Conservation (phyloP, 371 early-diverging fungal genomes). For the Mortierella sp. region DNA sequence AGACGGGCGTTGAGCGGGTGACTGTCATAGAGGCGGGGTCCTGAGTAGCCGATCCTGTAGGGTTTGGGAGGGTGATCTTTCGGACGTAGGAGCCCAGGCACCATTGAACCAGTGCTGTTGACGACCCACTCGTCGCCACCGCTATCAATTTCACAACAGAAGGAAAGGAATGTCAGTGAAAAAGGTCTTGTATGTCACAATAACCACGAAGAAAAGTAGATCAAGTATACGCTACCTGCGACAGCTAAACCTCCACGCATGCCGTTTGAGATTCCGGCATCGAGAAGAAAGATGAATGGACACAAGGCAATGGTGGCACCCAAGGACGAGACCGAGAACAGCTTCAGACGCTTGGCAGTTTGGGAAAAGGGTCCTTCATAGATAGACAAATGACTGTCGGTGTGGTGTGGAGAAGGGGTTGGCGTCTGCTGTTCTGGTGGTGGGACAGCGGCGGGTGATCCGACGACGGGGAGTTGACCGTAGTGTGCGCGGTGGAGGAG, state of each 20-base stretch:
- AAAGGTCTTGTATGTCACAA: neutral
- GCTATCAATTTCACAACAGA: constrained; percentile 48
- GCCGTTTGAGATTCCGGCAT: constrained; percentile 70
- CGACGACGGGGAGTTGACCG: constrained; percentile 48
- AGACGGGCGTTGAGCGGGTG: constrained; percentile 51
- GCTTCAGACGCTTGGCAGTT: constrained; percentile 72
- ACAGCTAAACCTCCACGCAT: constrained; percentile 71
- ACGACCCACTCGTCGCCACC: constrained; percentile 72
- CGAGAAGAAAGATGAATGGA: constrained; percentile 72
- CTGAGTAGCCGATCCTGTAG: constrained; percentile 58
- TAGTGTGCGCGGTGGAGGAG: constrained; percentile 32
- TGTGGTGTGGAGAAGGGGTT: constrained; percentile 36
- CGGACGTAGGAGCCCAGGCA: constrained; percentile 76
- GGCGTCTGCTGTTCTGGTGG: constrained; percentile 23
- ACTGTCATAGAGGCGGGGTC: constrained; percentile 16
- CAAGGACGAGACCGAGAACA: constrained; percentile 73
- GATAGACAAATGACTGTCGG: constrained; percentile 55
- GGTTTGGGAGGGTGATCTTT: constrained; percentile 62
- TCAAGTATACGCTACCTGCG: constrained; percentile 59
- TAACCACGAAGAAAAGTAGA: neutral
- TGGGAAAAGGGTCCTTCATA: constrained; percentile 72
- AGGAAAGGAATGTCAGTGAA: neutral
- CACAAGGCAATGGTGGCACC: constrained; percentile 69
- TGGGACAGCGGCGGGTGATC: constrained; percentile 24
- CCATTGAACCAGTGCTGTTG: constrained; percentile 71